Base-by-base conservation (phyloP, 2,329 filamentous ascomycete genomes). In the Nothopassalora personata region DNA sequence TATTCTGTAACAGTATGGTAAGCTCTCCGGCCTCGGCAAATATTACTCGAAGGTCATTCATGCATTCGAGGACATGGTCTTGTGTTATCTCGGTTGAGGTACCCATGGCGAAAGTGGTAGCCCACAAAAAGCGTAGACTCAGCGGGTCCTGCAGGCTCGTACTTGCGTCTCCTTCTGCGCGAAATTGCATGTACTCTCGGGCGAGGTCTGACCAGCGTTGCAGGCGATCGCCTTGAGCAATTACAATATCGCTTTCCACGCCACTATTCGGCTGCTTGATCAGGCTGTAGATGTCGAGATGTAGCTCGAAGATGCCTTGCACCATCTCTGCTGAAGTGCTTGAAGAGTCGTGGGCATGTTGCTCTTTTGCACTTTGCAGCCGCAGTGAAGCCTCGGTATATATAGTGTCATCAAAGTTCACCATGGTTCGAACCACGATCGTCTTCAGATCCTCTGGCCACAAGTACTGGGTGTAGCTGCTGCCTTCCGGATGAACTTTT, bases 1-100 rank as follows among this genome's bases (percentile, higher is more conserved):
- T 97, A 72, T 99, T 97, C 4, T 87, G 79, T 13, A 97, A 78
- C 34, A 81, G 77, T 11, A 89, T 83, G 0, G 79, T 75, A 30
- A 77, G 76, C n/a, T 76, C 76, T 13, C 75, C 77, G 10, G 80
- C 70, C 3, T 75, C 74, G 28, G 75, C 67, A 13, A 89, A 74
- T 10, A 84, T 74, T 3, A 67, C 69, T 66, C 85, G 84, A 11
- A 90, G 73, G 64, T 89, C 86, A 59, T 82, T 78, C 72, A 88
- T 83, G 65, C 83, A 86, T 51, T 80, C 75, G 28, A 88, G 71
- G 34, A 86, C 77, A 67, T 87, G 82, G 55, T 86, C 81, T 54
- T 85, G 82, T 15, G 78, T 72, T 4, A 82, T 74, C 47, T 83
- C 78, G 33, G 82, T 80, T 10, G 77, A 77, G 63, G 85, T 79